Base-by-base conservation (phyloP, 1,284 basidiomycete genomes). In the Microbotryomycetes sp. region DNA sequence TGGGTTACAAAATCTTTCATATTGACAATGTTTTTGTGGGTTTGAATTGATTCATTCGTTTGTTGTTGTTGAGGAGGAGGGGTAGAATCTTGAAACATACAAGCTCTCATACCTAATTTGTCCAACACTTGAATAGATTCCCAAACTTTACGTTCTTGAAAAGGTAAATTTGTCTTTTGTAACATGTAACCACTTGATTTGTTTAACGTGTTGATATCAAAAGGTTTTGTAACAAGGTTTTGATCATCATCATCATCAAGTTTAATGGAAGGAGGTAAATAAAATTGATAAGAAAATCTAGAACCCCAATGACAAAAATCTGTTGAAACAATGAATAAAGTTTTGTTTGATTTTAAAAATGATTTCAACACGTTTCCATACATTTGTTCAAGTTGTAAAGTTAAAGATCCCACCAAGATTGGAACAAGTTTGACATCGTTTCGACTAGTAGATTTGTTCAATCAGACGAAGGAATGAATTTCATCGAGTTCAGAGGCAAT, bases 281-380 rank as follows among this genome's bases (percentile, higher is more conserved):
- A 64, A 28, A 58, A 52, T 30, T 54, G 54, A 49, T 63, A 66
- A 6, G 60, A 46, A 50, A 67, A 70, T 28, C 59, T 56, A 6
- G 71, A 81, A 63, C 70, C 92, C 93, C 94, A 98, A 75, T 98
- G 94, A 73, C 96, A 98, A 74, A 99, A 99, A 76, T 99, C 96
- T 64, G 88, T 90, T 3, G 92, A 97, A 58, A 97, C 81, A 47
- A 98, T 86, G 71, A 87, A 92, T 65, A 98, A 81, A 0, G 90
- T 97, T 60, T 86, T 84, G 1, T 84, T 81, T 66, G 84, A 80
- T 1, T 81, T 79, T 55, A 96, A 81, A 75, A 90, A 94, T 0
- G 88, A 86, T 0, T 88, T 88, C 0, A 99, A 79, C 3, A 89
- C 74, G 5, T 78, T 73, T 6, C 90, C 92, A 69, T 84, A 90